A percentile compares a stretch with the other conserved stretches of the same genome.
Evolutionary conservation across 129 eudicot species (phyloP).

Genomic region (Cynara cardunculus): DNA sequence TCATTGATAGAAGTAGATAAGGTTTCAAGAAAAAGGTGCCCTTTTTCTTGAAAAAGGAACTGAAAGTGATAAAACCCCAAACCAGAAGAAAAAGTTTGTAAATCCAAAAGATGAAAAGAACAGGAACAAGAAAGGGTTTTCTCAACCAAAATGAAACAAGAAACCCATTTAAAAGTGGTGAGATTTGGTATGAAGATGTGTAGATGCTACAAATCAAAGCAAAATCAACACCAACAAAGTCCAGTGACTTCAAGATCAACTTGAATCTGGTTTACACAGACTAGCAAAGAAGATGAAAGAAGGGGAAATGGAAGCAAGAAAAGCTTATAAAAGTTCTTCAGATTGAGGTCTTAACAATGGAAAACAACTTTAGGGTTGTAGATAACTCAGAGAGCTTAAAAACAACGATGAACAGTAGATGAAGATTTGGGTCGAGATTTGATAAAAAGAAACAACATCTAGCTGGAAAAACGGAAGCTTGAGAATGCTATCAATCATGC

Average conservation of each 20-base stretch:
- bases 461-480: constrained; percentile 20
- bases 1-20: constrained; percentile 21
- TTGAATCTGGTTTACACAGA: constrained; percentile 2
- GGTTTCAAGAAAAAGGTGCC: neutral
- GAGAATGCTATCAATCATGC: constrained; percentile 11
- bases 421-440: neutral
- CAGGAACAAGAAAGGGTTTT: neutral
- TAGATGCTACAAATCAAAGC: neutral
- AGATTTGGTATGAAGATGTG: neutral
- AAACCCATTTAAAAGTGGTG: neutral
- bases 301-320: neutral
- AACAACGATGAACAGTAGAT: neutral
- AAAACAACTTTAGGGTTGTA: constrained; percentile 18
- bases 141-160: neutral
- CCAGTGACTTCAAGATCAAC: neutral
- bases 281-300: neutral
- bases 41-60: constrained; percentile 5
- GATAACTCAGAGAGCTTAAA: constrained; percentile 11
- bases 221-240: neutral
- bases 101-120: neutral
- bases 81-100: neutral
- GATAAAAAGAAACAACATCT: neutral
- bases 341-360: constrained; percentile 3
- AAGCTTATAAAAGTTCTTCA: neutral
- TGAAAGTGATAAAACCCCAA: neutral